Base-by-base conservation (phyloP, 129 eudicot genomes). In the Deinandra increscens region DNA sequence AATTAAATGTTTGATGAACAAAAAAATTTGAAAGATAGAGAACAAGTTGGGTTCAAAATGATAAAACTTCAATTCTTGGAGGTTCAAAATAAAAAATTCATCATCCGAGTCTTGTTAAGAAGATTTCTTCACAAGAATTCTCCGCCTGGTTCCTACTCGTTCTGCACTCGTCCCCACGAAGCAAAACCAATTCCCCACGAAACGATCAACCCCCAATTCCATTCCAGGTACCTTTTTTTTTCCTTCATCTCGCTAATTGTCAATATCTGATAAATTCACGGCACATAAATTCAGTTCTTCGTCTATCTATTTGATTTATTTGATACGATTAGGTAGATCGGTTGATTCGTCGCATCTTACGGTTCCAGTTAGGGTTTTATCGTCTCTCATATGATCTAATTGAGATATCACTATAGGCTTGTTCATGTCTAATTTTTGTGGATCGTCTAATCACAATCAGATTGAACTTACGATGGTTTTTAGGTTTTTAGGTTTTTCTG, bases 171-270 rank as follows among this genome's bases (percentile, higher is more conserved):
- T 66, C 53, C 49, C 53, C 62, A 75, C 68, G 68, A 67, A 66
- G 60, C 74, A 67, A 75, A 75, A 59, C 75, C 69, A 68, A 75
- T 34, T 45, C 34, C 41, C 74, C 36, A 68, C 31, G 31, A 60
- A 60, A 68, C 17, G 53, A 60, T 76, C 80, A 76, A 75, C 36
- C 74, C 80, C 80, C 43, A 36, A 75, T 67, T 68, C 50, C 34
- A 37, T 46, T 45, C 48, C 80, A 76, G 75, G 75, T 76, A 49
- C 17, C 22, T 14, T 2, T 38, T 63, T 34, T 22, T 41, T 14
- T 38, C 15, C 68, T 68, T 10, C 63, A 56, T 75, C 14, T 67
- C 11, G 14, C 38, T 31, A 38, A 31, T 49, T 66, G 11, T 13
- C 29, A 1, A 23, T 50, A 15, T 39, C 33, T 0, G 10, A 6